Base-by-base conservation (phyloP, 1,139 yeast species). In the Zygoascus hellenicus region DNA sequence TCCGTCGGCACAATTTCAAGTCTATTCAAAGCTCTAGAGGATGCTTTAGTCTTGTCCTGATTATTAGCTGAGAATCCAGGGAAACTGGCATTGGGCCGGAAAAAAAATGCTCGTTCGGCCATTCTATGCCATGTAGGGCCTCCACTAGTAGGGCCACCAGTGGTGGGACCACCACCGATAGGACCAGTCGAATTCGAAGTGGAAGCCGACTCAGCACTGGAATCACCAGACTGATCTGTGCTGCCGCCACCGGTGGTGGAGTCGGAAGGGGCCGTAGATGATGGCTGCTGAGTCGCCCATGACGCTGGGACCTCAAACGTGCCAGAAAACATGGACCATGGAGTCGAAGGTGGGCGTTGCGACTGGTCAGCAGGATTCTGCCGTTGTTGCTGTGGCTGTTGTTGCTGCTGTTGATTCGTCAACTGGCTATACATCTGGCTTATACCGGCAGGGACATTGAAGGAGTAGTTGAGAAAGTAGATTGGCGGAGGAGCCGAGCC, bases 11-110 rank as follows among this genome's bases (percentile, higher is more conserved):
- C 50, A 14, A 47, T 43, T 43, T 57, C 54, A 31, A 66, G 52
- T 37, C 51, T 54, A 3, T 53, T 57, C 19, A 65, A 51, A 3
- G 67, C 67, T 9, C 62, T 50, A 30, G 56, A 54, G 5, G 67
- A 59, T 2, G 69, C 68, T 33, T 58, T 51, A 2, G 59, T 60
- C 49, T 63, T 62, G 7, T 22, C 26, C 4, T 22, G 26, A n/a
- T 38, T 46, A 10, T 46, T 35, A 15, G 41, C 52, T 9, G 47
- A 41, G 28, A 36, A 28, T 14, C 37, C 38, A 2, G 26, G 42
- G 26, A 42, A 46, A 28, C 34, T 28, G 26, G 17, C 30, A 15
- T 42, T 28, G 6, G 38, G 33, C 14, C 34, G 33, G 35, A 44
- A 16, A 15, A 38, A 44, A 7, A 38, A 28, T 5, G 38, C 32